These are phyloP conservation scores for Xylariaceae sp. DNA, from an alignment of 2,329 filamentous ascomycete genomes.

Conservation along the genomic window DNA sequence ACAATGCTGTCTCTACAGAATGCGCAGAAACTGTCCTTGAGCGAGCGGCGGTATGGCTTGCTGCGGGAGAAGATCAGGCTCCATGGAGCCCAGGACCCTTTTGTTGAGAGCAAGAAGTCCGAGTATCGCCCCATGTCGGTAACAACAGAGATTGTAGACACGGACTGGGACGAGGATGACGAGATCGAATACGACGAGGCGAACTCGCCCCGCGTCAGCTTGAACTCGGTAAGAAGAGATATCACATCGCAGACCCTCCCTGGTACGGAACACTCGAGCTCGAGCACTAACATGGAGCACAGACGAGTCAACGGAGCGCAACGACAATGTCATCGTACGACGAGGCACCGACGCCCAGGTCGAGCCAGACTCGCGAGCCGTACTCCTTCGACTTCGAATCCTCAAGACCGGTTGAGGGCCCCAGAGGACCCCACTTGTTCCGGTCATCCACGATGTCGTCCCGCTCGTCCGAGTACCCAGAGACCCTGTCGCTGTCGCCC, in stretches of 20 bases:
- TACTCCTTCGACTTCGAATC: conserved; percentile 57
- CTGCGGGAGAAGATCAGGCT: conserved; percentile 48
- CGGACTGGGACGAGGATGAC: conserved; percentile 65
- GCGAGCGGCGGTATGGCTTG: conserved; percentile 39
- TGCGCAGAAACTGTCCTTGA: conserved; percentile 25
- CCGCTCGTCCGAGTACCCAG: conserved; percentile 44
- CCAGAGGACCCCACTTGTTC: conserved; percentile 82
- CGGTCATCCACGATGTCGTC: conserved; percentile 60
- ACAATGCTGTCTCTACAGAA: conserved; percentile 23
- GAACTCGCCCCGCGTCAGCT: conserved; percentile 60
- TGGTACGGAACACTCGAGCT: background rate
- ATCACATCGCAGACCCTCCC: background rate
- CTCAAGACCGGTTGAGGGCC: conserved; percentile 68
- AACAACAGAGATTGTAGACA: conserved; percentile 73
- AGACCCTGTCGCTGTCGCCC: conserved; percentile 64
- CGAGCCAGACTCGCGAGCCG: conserved; percentile 53
- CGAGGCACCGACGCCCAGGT: conserved; percentile 72
- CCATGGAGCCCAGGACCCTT: conserved; percentile 50
- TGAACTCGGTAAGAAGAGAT: conserved; percentile 60
- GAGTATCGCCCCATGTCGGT: conserved; percentile 60
- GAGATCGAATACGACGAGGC: conserved; percentile 52
- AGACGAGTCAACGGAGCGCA: conserved; percentile 70
- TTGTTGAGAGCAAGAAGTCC: conserved; percentile 55
- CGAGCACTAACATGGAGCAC: conserved; percentile 11
- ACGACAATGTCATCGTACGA: conserved; percentile 85